These are phyloP conservation scores for Mortierella alpina DNA, from an alignment of 192 early-diverging fungal species.

Conservation along the genomic window DNA sequence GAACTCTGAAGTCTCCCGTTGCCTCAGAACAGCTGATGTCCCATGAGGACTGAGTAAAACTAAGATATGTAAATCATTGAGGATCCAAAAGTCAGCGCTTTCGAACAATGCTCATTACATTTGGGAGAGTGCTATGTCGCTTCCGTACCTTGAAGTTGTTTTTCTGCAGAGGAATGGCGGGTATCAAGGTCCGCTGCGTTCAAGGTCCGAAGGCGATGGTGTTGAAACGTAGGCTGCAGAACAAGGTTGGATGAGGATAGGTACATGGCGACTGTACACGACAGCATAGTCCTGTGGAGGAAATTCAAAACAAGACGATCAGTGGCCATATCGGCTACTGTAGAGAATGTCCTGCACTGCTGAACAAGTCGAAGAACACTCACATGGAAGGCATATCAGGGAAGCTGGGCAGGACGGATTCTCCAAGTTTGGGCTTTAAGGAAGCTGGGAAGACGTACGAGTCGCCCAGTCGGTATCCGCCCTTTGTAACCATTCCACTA, in stretches of 20 bases:
- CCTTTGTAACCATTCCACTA: conserved; percentile 41
- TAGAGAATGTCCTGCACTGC: neutral
- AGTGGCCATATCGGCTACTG: neutral
- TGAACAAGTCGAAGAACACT: neutral
- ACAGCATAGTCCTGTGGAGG: conserved; percentile 38
- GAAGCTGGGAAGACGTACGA: conserved; percentile 48
- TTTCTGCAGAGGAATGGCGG: neutral
- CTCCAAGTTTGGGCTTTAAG: conserved; percentile 29
- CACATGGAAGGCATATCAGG: conserved; percentile 43
- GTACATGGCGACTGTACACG: conserved; percentile 43
- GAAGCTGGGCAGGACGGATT: conserved; percentile 31
- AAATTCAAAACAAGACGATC: neutral
- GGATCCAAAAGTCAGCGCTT: neutral
- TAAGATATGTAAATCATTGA: neutral
- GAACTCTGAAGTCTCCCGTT: conserved; percentile 15
- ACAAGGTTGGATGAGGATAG: conserved; percentile 39
- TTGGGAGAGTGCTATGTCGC: neutral
- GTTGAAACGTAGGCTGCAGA: conserved; percentile 47
- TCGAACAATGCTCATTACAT: no score
- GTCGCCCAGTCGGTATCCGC: conserved; percentile 37
- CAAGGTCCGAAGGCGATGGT: conserved; percentile 42
- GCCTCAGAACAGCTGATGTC: conserved; percentile 26
- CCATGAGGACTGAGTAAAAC: conserved; percentile 50
- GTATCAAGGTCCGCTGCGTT: conserved; percentile 23
- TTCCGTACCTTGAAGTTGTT: conserved; percentile 22